phyloP scores from a whole-genome alignment of 2,329 filamentous ascomycete species.

The Fusarium neocosmosporiellum region DNA sequence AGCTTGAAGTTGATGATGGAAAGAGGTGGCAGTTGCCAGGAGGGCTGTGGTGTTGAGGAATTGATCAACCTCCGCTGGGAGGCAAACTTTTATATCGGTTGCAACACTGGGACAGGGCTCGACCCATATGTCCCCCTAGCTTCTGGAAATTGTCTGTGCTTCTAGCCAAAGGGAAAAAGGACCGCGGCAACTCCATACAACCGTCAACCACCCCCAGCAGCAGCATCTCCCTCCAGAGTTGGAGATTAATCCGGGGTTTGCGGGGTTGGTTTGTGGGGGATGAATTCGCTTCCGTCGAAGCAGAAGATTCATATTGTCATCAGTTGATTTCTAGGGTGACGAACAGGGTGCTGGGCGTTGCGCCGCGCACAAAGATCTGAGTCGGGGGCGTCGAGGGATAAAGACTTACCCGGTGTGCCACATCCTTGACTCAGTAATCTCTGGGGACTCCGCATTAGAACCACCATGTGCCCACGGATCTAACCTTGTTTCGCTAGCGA shows the following conservation, averaged over 20 bases:
- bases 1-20: not conserved
- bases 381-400: slow-evolving; percentile 24
- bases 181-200: slow-evolving; percentile 14
- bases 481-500: slow-evolving; percentile 38
- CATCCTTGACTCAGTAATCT: slow-evolving; percentile 13
- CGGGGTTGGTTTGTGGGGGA: slow-evolving; percentile 44
- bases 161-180: not conserved
- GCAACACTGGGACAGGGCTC: not conserved
- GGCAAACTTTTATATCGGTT: slow-evolving; percentile 38
- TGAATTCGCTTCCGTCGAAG: slow-evolving; percentile 42
- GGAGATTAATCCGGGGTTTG: slow-evolving; percentile 43
- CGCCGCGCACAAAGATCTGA: not conserved
- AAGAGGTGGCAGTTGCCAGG: slow-evolving; percentile 13
- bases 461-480: slow-evolving; percentile 17
- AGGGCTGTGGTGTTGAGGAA: slow-evolving; percentile 18
- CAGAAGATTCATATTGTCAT: slow-evolving; percentile 29
- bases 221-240: slow-evolving; percentile 28
- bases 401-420: slow-evolving; percentile 35
- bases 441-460: slow-evolving; percentile 25
- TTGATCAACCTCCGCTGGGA: slow-evolving; percentile 18
- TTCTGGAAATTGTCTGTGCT: slow-evolving; percentile 17
- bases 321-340: slow-evolving; percentile 15
- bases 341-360: not conserved
- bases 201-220: slow-evolving; percentile 6
- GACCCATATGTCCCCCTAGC: slow-evolving; percentile 22